Conservation (phyloP, 805 yeast species). For the Lipomyces starkeyi region DNA sequence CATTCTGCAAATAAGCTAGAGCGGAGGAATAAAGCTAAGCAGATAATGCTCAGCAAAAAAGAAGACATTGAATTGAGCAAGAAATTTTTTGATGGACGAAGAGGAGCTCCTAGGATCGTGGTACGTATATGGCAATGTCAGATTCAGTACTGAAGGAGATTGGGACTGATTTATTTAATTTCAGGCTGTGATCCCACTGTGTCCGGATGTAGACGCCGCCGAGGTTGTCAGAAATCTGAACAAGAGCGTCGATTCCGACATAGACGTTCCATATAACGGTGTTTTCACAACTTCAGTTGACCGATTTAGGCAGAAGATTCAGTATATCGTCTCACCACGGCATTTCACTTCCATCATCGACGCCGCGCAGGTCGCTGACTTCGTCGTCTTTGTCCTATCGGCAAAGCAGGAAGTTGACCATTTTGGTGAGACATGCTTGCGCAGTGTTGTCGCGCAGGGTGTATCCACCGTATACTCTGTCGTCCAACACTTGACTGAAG, state of each 20-base stretch:
- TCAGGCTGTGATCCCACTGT: conserved; percentile 71
- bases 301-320: conserved; percentile 76
- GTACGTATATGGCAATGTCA: conserved; percentile 38
- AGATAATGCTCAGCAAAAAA: conserved; percentile 75
- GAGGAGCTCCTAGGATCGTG: conserved; percentile 83
- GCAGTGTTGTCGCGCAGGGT: conserved; percentile 92
- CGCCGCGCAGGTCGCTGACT: conserved; percentile 88
- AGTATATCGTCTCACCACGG: conserved; percentile 73
- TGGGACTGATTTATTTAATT: not conserved
- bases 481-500: conserved; percentile 70
- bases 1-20: conserved; percentile 60
- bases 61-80: conserved; percentile 62
- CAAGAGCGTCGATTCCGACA: conserved; percentile 37
- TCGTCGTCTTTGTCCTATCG: conserved; percentile 85
- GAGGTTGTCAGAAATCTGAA: conserved; percentile 42
- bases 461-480: conserved; percentile 81
- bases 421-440: conserved; percentile 85
- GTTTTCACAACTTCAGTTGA: conserved; percentile 47
- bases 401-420: conserved; percentile 83
- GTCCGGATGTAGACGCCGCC: conserved; percentile 63
- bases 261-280: conserved; percentile 26
- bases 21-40: conserved; percentile 79
- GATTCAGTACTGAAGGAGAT: not conserved
- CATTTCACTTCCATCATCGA: conserved; percentile 76
- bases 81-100: conserved; percentile 76